These are phyloP conservation scores for Trichoderma polysporum DNA, from an alignment of 2,329 filamentous ascomycete genomes.

Conservation along the genomic window DNA sequence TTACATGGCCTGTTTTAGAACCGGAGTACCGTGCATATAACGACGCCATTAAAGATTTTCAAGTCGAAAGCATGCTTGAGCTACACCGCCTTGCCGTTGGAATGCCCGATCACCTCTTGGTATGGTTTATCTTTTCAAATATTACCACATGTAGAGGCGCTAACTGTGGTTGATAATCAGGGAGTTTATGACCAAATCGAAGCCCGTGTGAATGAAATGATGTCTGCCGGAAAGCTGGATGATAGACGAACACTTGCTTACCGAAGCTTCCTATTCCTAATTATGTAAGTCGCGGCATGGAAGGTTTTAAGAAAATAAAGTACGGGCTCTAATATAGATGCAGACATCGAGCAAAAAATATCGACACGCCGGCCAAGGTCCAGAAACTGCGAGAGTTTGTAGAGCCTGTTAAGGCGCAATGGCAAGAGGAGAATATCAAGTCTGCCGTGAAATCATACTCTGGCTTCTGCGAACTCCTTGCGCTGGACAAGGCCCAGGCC, in stretches of 20 bases:
- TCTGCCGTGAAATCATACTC: constrained; percentile 70
- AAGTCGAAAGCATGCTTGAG: constrained; percentile 81
- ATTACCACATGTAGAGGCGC: neutral
- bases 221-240: constrained; percentile 69
- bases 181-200: constrained; percentile 87
- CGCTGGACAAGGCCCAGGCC: constrained; percentile 73
- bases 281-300: constrained; percentile 59
- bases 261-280: constrained; percentile 88
- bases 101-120: constrained; percentile 86
- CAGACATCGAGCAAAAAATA: constrained; percentile 75
- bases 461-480: constrained; percentile 77
- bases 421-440: constrained; percentile 71
- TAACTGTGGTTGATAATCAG: constrained; percentile 39
- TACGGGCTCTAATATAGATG: constrained; percentile 14
- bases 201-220: constrained; percentile 76
- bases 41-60: constrained; percentile 86
- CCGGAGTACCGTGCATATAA: constrained; percentile 72
- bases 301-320: neutral
- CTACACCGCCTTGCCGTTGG: constrained; percentile 84
- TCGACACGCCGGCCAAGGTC: constrained; percentile 70
- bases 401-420: constrained; percentile 75
- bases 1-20: constrained; percentile 73
- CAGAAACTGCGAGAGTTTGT: constrained; percentile 74
- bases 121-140: constrained; percentile 34
- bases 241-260: constrained; percentile 84